phyloP scores from a whole-genome alignment of 768 basidiomycete genomes.

The Candolleomyces efflorescens region DNA sequence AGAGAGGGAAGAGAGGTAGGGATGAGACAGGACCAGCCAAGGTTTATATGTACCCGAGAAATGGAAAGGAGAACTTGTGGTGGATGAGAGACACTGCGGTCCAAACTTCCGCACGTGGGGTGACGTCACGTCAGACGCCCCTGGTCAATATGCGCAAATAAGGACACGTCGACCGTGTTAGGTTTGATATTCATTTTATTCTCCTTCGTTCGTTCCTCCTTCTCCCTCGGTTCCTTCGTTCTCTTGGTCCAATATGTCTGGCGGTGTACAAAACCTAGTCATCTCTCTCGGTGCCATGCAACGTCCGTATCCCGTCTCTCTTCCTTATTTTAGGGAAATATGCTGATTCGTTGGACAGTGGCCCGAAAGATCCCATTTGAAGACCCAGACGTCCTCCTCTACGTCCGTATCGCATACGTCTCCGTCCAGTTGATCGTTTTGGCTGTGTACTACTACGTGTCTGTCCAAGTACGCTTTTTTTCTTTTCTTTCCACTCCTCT shows the following conservation, averaged over 20 bases:
- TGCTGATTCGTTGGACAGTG: constrained; percentile 46
- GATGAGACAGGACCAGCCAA: no score
- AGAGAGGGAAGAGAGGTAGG: no score
- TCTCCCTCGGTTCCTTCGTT: background rate
- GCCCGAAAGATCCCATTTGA: constrained; percentile 91
- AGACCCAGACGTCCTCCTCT: constrained; percentile 74
- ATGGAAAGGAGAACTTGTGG: no score
- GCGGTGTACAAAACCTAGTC: constrained; percentile 75
- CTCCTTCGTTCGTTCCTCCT: background rate
- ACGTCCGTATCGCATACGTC: constrained; percentile 83
- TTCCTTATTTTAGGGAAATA: background rate
- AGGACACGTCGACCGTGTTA: constrained; percentile 5
- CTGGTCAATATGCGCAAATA: constrained; percentile 2
- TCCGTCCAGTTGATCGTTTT: constrained; percentile 67
- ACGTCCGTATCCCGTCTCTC: constrained; percentile 43
- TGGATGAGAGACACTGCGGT: no score
- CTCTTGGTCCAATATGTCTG: constrained; percentile 51
- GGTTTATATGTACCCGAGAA: no score
- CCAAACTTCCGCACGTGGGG: background rate
- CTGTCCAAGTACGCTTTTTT: constrained; percentile 52
- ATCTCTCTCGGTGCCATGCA: constrained; percentile 96
- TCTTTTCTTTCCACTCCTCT: background rate
- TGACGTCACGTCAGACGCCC: no score
- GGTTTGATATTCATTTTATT: no score
- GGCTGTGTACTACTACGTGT: constrained; percentile 76